Evolutionary conservation across 805 yeast species (phyloP), one percentile per base, ranked within the genome.

Genomic region (Wickerhamiella lipophila): DNA sequence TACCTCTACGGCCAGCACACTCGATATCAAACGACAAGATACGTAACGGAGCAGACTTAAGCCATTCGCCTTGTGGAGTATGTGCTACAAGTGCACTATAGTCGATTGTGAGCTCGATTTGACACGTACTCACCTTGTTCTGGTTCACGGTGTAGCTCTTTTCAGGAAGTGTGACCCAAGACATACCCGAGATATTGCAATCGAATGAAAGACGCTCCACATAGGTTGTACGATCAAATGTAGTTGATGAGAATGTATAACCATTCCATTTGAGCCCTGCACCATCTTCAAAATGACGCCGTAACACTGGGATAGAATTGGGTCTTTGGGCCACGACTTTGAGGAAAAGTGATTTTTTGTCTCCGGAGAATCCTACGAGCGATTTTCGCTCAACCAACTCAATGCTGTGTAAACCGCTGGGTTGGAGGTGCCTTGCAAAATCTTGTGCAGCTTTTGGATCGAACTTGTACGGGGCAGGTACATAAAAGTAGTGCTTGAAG

Each of bases 1-100:
- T 75, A 48, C 98, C 98, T 55, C 85, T 83, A 65, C 99, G 77
- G 41, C 98, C 98, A 2, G 98, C 92, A 74, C 99, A 92, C 66
- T 92, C 99, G 53, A 92, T 92, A 72, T 92, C 99, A 64, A 92
- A 89, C 9, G 96, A 87, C 56, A 92, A 69, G 44, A 92, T 79
- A 59, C 99, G 80, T 52, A 92, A 71, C 0, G 98, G 98, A 1
- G 98, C 97, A 68, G 83, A 81, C 55, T 79, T 81, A 30, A 86
- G 75, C 88, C 94, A 94, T 52, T 88, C 87, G 3, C 95, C 96
- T 61, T 89, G 97, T 0, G 96, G 74, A 1, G 86, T 74, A 62
- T 86, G 97, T 1, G 95, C 73, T 0, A 84, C 62, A 46, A 92
- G 63, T 55, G 85, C 80, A 26, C 67, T 66, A 59, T 78, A 87